Percentiles rank a stretch among this genome's conserved stretches.
Evolutionary conservation across 495 filamentous ascomycete species (phyloP).

Genomic region (Penicillium argentinense): DNA sequence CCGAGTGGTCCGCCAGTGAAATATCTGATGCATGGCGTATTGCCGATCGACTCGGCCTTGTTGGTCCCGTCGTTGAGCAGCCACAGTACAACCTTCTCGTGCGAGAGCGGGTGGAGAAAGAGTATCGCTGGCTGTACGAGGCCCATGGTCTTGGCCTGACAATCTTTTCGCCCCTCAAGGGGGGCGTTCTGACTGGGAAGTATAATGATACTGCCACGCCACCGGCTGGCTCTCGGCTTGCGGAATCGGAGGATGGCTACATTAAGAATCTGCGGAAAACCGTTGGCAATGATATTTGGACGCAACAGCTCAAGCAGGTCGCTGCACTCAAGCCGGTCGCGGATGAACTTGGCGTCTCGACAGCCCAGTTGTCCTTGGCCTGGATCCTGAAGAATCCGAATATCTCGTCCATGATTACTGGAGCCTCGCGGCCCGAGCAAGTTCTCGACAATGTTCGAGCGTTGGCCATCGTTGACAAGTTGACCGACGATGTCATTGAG

Average conservation of each 20-base stretch:
- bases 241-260: conserved; percentile 41
- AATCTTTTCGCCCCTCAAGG: conserved; percentile 68
- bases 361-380: conserved; percentile 68
- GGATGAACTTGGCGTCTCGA: conserved; percentile 61
- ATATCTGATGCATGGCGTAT: conserved; percentile 74
- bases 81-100: conserved; percentile 79
- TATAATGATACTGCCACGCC: conserved; percentile 61
- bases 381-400: conserved; percentile 79
- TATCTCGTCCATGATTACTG: conserved; percentile 74
- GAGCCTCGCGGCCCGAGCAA: conserved; percentile 71
- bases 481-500: conserved; percentile 66
- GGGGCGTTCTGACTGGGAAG: conserved; percentile 77
- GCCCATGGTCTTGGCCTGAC: conserved; percentile 70
- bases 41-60: conserved; percentile 71
- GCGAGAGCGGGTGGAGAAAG: conserved; percentile 71
- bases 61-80: conserved; percentile 83
- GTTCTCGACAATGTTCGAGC: conserved; percentile 69
- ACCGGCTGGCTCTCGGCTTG: conserved; percentile 38
- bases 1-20: conserved; percentile 81
- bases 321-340: conserved; percentile 60
- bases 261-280: conserved; percentile 29
- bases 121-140: conserved; percentile 67
- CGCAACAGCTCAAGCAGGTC: conserved; percentile 22
- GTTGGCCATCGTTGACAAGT: conserved; percentile 56
- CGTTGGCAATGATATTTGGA: conserved; percentile 21